Conservation (phyloP, 2,329 filamentous ascomycete genomes). For the Pseudocercospora musae region DNA sequence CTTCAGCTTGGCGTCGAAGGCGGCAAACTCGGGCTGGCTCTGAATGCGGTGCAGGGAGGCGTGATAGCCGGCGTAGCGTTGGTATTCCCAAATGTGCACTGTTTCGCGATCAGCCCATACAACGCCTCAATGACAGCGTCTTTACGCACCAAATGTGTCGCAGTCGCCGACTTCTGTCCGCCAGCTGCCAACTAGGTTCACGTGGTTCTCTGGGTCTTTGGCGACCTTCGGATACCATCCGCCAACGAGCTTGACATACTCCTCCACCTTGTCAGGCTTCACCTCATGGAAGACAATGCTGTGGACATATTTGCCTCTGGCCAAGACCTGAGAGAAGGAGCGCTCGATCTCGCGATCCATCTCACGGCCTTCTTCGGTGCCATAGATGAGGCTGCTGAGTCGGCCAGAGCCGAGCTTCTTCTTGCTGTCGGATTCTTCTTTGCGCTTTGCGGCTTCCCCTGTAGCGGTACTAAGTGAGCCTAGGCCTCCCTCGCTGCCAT, state of each 20-base stretch:
- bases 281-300: constrained; percentile 96
- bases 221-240: constrained; percentile 92
- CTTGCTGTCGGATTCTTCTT: constrained; percentile 61
- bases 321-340: constrained; percentile 91
- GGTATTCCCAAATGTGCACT: constrained; percentile 99
- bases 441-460: constrained; percentile 56
- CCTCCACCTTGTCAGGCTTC: constrained; percentile 90
- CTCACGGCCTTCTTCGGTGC: constrained; percentile 90
- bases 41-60: constrained; percentile 83
- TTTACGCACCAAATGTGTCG: constrained; percentile 79
- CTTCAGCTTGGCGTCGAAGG: constrained; percentile 81
- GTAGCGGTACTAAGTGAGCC: constrained; percentile 58
- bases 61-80: constrained; percentile 94
- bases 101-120: constrained; percentile 2
- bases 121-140: not conserved
- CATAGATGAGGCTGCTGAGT: constrained; percentile 87
- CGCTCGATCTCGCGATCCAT: constrained; percentile 94
- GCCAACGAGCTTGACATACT: constrained; percentile 87
- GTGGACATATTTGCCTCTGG: constrained; percentile 96
- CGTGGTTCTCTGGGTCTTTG: constrained; percentile 78
- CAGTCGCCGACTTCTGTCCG: constrained; percentile 95
- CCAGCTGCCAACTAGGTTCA: constrained; percentile 96
- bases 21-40: constrained; percentile 75
- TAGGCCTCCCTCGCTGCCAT: constrained; percentile 41
- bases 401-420: constrained; percentile 54